phyloP scores from a whole-genome alignment of 106 monocot genomes.

The Hemerocallis citrina region DNA sequence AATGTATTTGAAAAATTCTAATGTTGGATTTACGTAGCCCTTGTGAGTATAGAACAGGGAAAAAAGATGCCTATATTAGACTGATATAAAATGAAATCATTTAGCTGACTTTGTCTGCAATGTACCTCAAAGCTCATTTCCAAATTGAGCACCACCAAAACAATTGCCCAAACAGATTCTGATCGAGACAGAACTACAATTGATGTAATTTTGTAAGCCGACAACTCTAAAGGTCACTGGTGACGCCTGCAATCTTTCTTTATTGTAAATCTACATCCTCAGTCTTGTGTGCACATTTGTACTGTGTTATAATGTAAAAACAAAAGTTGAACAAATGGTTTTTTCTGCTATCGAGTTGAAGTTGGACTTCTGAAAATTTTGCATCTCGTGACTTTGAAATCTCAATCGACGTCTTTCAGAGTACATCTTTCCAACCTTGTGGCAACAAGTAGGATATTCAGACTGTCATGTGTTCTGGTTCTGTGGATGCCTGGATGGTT shows the following conservation, averaged over 20 bases:
- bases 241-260: not conserved
- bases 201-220: not conserved
- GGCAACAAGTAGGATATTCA: too few species aligned
- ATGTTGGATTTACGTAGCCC: not conserved
- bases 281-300: too few species aligned
- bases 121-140: not conserved
- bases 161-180: not conserved
- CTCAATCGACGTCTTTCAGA: too few species aligned
- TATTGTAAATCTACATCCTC: not conserved
- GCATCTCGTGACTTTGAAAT: too few species aligned
- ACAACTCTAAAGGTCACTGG: not conserved
- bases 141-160: not conserved
- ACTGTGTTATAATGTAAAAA: too few species aligned
- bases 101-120: not conserved
- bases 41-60: not conserved
- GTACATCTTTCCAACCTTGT: too few species aligned
- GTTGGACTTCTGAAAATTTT: too few species aligned
- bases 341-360: too few species aligned
- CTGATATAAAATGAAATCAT: not conserved
- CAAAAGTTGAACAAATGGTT: too few species aligned
- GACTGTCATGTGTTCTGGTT: too few species aligned
- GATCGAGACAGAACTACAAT: not conserved
- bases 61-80: not conserved
- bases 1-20: not conserved
- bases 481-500: too few species aligned